Evolutionary conservation across 2,329 filamentous ascomycete species (phyloP).

Genomic region (Verticillium tricorpus): DNA sequence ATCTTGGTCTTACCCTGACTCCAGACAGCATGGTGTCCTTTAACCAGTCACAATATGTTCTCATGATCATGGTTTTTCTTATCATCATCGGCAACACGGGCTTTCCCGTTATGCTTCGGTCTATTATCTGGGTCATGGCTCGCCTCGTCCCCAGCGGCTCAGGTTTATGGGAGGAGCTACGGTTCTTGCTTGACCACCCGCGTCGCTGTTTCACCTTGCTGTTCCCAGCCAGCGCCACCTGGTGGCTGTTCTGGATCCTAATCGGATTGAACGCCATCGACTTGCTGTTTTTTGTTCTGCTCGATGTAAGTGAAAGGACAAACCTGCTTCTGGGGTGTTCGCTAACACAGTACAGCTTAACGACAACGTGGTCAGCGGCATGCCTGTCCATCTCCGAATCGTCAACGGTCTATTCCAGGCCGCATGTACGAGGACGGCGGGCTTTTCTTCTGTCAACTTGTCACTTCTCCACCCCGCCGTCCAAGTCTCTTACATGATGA

Average conservation of each 20-base stretch:
- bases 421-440: conserved; percentile 82
- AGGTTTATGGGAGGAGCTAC: conserved; percentile 81
- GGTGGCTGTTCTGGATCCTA: conserved; percentile 91
- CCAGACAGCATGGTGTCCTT: conserved; percentile 94
- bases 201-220: conserved; percentile 93
- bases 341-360: conserved; percentile 53
- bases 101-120: conserved; percentile 89
- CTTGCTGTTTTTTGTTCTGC: conserved; percentile 83
- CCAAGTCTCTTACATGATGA: conserved; percentile 90
- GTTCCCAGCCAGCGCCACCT: conserved; percentile 85
- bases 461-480: conserved; percentile 80
- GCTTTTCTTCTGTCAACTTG: conserved; percentile 79
- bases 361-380: conserved; percentile 58
- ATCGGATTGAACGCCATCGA: conserved; percentile 79
- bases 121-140: conserved; percentile 82
- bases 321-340: neutral
- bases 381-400: conserved; percentile 71
- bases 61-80: conserved; percentile 76
- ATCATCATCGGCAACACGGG: conserved; percentile 95
- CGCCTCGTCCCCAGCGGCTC: conserved; percentile 60
- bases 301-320: conserved; percentile 62
- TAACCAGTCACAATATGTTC: conserved; percentile 66
- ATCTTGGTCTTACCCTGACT: conserved; percentile 89
- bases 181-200: conserved; percentile 89
- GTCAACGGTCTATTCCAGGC: conserved; percentile 89